Conservation (phyloP, 305 asterid genomes). For the Rubia peregrina region DNA sequence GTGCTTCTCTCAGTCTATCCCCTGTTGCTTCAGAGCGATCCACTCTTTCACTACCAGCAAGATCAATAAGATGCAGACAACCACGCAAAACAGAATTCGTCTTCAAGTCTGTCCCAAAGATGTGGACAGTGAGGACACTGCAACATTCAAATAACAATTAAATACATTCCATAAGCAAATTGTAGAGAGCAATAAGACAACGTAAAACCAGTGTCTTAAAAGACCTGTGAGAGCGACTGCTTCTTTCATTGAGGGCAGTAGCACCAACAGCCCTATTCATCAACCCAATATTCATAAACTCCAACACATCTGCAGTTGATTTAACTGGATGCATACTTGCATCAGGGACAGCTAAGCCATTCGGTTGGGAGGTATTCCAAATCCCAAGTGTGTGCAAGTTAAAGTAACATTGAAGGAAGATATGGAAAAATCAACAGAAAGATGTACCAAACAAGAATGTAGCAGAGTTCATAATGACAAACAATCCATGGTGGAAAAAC, state of each 20-base stretch:
- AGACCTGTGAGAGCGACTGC: conserved; percentile 40
- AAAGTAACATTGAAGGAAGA: conserved; percentile 29
- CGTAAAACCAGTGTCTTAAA: background rate
- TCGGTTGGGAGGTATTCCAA: conserved; percentile 26
- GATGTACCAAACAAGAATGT: background rate
- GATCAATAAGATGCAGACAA: conserved; percentile 38
- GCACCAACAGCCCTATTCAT: conserved; percentile 32
- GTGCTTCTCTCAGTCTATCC: conserved; percentile 39
- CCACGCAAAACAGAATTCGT: conserved; percentile 25
- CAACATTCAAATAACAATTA: background rate
- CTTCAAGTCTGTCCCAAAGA: conserved; percentile 26
- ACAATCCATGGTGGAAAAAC: background rate
- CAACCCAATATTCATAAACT: conserved; percentile 31
- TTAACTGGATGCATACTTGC: conserved; percentile 33
- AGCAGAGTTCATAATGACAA: conserved; percentile 12
- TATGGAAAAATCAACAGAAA: conserved; percentile 1
- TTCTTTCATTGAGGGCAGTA: conserved; percentile 36
- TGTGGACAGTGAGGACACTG: conserved; percentile 31
- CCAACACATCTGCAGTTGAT: conserved; percentile 28
- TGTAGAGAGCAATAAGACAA: background rate
- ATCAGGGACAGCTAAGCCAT: conserved; percentile 34
- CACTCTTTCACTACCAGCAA: conserved; percentile 43
- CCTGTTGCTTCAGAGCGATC: conserved; percentile 39
- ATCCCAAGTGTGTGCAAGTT: conserved; percentile 39
- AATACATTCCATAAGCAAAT: background rate